A percentile compares a stretch with the other conserved stretches of the same genome.
Conservation (phyloP, 1,284 basidiomycete species). For the Filobasidium uniguttulatum region DNA sequence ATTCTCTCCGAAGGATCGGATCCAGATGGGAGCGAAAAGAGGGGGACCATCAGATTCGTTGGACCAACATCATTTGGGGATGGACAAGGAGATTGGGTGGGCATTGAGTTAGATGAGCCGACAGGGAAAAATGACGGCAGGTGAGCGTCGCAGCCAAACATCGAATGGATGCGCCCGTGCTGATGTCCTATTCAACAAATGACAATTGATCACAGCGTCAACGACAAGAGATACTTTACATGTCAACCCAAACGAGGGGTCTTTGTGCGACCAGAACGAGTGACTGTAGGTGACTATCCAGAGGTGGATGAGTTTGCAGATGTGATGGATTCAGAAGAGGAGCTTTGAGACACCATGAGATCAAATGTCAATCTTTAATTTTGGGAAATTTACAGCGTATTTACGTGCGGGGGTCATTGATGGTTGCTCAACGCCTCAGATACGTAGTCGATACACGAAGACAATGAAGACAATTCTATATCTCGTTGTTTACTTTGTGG, state of each 20-base stretch:
- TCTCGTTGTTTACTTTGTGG: no score
- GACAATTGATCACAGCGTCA: conserved; percentile 48
- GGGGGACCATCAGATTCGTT: conserved; percentile 73
- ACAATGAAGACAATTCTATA: no score
- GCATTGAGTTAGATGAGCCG: conserved; percentile 91
- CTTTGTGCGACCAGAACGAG: conserved; percentile 74
- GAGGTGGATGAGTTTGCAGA: conserved; percentile 53
- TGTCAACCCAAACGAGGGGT: conserved; percentile 64
- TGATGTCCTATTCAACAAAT: no score
- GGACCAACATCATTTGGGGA: conserved; percentile 66
- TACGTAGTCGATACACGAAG: no score
- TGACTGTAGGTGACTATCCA: conserved; percentile 74
- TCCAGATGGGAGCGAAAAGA: conserved; percentile 48
- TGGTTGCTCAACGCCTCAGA: no score
- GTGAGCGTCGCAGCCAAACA: conserved; percentile 45
- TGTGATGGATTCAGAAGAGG: conserved; percentile 49
- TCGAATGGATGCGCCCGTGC: no score
- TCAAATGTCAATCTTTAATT: no score
- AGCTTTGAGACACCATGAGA: no score
- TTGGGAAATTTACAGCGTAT: no score
- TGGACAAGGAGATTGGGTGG: conserved; percentile 60
- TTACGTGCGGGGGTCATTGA: no score
- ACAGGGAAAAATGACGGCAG: conserved; percentile 89
- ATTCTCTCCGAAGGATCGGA: conserved; percentile 40
- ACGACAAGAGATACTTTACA: conserved; percentile 71